phyloP scores from a whole-genome alignment of 2,329 filamentous ascomycete genomes.

The Teratosphaeria epicoccoides region DNA sequence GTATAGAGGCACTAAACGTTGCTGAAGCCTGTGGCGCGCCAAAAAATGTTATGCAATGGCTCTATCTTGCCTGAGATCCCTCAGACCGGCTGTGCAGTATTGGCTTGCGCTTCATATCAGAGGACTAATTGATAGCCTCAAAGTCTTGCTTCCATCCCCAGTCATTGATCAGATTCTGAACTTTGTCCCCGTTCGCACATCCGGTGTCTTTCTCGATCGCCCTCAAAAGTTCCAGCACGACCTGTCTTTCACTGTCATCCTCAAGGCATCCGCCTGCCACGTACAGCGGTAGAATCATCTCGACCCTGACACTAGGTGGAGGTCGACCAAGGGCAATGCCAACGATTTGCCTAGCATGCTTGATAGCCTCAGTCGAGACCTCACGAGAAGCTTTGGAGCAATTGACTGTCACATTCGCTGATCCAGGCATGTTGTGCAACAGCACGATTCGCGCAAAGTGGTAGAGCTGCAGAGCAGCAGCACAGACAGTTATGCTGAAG shows the following conservation, averaged over 20 bases:
- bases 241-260: slow-evolving; percentile 42
- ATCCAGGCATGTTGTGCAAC: slow-evolving; percentile 49
- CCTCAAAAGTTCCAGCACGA: slow-evolving; percentile 48
- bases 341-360: slow-evolving; percentile 50
- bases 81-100: too few species aligned
- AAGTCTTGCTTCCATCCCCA: slow-evolving; percentile 28
- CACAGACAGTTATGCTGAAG: slow-evolving; percentile 54
- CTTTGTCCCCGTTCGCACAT: slow-evolving; percentile 51
- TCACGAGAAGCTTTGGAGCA: slow-evolving; percentile 44
- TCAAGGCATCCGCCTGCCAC: slow-evolving; percentile 51
- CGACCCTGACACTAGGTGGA: slow-evolving; percentile 45
- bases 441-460: slow-evolving; percentile 54
- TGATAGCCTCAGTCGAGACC: slow-evolving; percentile 43
- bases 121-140: background rate
- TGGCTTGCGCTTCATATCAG: too few species aligned
- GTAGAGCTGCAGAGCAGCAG: slow-evolving; percentile 54
- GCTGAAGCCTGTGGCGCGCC: too few species aligned
- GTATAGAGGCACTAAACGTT: background rate
- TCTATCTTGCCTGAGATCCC: too few species aligned
- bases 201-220: slow-evolving; percentile 53
- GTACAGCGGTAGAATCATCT: slow-evolving; percentile 49
- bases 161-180: slow-evolving; percentile 41
- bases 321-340: slow-evolving; percentile 49
- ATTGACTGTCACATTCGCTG: slow-evolving; percentile 40
- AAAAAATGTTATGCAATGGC: too few species aligned